Conservation (phyloP, 345 rosid species). For the Turritis glabra region DNA sequence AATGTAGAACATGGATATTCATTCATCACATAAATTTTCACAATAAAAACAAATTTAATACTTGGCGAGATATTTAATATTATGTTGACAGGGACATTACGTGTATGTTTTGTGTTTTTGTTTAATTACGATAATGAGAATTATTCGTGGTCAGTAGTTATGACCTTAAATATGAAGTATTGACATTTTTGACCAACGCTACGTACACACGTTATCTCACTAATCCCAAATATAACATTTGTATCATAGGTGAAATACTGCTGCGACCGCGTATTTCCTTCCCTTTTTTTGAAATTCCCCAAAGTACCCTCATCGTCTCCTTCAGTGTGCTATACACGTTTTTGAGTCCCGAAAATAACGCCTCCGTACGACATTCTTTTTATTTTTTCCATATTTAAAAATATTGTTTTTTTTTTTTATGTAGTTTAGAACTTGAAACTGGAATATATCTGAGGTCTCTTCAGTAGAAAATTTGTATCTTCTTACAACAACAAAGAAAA, state of each 20-base stretch:
- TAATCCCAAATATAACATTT: neutral
- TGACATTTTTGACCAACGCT: constrained; percentile 14
- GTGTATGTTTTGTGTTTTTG: neutral
- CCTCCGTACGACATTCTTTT: neutral
- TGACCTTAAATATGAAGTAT: neutral
- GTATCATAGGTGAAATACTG: neutral
- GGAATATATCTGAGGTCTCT: neutral
- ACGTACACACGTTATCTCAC: constrained; percentile 21
- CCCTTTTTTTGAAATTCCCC: neutral
- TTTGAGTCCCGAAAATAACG: constrained; percentile 4
- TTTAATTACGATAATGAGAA: neutral
- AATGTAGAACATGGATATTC: neutral
- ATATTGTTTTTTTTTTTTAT: neutral
- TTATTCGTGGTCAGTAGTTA: neutral
- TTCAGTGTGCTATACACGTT: constrained; percentile 30
- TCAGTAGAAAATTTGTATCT: neutral
- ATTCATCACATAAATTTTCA: neutral
- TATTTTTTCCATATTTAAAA: neutral
- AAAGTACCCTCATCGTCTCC: constrained; percentile 16
- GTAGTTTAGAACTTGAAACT: neutral
- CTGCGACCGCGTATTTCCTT: constrained; percentile 20
- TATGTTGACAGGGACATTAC: constrained; percentile 6
- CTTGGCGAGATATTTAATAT: neutral
- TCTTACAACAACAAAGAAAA: neutral
- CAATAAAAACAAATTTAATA: neutral